These are phyloP conservation scores for Elaeagnus macrophylla DNA, from an alignment of 306 rosid genomes.

Conservation along the genomic window DNA sequence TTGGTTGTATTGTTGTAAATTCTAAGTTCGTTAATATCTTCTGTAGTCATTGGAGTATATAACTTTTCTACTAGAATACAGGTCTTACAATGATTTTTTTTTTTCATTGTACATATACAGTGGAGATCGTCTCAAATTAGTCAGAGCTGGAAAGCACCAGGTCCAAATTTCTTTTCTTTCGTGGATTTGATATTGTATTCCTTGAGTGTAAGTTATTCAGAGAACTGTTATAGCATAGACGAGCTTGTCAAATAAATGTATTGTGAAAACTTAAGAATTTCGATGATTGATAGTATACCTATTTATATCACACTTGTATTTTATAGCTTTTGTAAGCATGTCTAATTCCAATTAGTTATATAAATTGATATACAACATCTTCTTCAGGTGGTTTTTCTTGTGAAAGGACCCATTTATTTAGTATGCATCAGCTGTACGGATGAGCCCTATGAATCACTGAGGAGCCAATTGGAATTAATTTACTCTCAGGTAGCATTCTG, in stretches of 20 bases:
- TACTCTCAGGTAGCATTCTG: slow-evolving; percentile 69
- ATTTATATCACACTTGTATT: not conserved
- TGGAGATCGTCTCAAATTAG: slow-evolving; percentile 70
- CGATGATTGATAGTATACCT: too few species aligned
- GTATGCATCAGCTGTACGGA: slow-evolving; percentile 96
- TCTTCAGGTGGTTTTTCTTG: slow-evolving; percentile 81
- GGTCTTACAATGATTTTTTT: slow-evolving; percentile 16
- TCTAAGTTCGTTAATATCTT: not conserved
- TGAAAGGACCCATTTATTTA: slow-evolving; percentile 89
- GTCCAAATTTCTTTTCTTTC: slow-evolving; percentile 16
- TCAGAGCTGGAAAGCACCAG: slow-evolving; percentile 94
- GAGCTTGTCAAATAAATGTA: too few species aligned
- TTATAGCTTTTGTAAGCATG: slow-evolving; percentile 2
- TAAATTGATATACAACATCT: slow-evolving; percentile 9
- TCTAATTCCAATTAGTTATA: slow-evolving; percentile 3
- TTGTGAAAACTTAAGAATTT: too few species aligned
- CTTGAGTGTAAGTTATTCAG: not conserved
- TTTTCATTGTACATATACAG: slow-evolving; percentile 31
- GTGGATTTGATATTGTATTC: not conserved
- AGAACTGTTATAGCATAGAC: too few species aligned
- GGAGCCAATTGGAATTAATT: slow-evolving; percentile 78
- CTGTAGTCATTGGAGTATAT: not conserved
- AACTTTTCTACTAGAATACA: slow-evolving; percentile 6
- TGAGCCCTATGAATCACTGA: slow-evolving; percentile 79
- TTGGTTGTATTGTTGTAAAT: slow-evolving; percentile 4